These are phyloP conservation scores for Debaryomyces nepalensis DNA, from an alignment of 1,139 yeast species.

Conservation along the genomic window DNA sequence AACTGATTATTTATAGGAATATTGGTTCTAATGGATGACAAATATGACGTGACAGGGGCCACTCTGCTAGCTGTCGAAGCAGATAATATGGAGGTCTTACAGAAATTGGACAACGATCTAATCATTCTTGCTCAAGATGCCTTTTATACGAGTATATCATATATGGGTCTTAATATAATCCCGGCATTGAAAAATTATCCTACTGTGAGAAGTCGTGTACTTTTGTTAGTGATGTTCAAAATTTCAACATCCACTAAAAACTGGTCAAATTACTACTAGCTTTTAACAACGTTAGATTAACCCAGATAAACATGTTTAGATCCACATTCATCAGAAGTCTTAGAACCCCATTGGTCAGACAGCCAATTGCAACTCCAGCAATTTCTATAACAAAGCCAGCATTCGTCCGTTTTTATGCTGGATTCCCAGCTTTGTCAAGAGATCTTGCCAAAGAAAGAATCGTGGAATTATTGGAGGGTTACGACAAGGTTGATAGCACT, in stretches of 20 bases:
- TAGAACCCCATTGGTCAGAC: slow-evolving; percentile 29
- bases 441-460: slow-evolving; percentile 77
- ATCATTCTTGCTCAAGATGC: slow-evolving; percentile 13
- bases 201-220: slow-evolving; percentile 7
- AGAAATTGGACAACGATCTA: slow-evolving; percentile 16
- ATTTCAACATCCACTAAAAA: slow-evolving; percentile 16
- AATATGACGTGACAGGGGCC: slow-evolving; percentile 17
- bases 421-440: slow-evolving; percentile 67
- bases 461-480: slow-evolving; percentile 77
- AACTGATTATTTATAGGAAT: slow-evolving; percentile 12
- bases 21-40: slow-evolving; percentile 12
- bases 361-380: slow-evolving; percentile 20
- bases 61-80: slow-evolving; percentile 1
- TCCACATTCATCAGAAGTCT: slow-evolving; percentile 32
- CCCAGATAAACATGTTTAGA: slow-evolving; percentile 38
- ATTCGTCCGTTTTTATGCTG: slow-evolving; percentile 56
- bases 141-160: background rate
- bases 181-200: slow-evolving; percentile 10
- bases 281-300: slow-evolving; percentile 5
- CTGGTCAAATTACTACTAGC: slow-evolving; percentile 6
- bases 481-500: slow-evolving; percentile 63
- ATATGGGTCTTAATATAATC: background rate
- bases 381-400: slow-evolving; percentile 20
- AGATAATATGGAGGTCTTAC: slow-evolving; percentile 6
- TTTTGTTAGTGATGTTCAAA: slow-evolving; percentile 5